These are phyloP conservation scores for Amauroascus niger DNA, from an alignment of 2,329 filamentous ascomycete genomes.

Conservation along the genomic window DNA sequence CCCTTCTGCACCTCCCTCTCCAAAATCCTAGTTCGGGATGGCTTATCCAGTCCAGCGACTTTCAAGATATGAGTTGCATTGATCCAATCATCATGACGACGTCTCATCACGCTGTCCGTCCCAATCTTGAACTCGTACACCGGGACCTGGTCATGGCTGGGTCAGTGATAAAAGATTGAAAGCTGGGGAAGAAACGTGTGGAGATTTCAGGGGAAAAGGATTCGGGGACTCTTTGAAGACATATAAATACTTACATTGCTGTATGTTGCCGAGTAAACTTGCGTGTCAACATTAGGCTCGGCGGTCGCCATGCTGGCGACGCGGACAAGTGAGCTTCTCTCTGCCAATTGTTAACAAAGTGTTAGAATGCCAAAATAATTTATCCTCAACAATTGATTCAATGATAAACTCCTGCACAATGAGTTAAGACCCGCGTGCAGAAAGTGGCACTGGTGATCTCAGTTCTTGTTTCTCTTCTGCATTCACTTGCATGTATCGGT, in stretches of 20 bases:
- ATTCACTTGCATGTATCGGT: too few species aligned
- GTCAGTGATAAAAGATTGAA: not conserved
- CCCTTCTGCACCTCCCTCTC: constrained; percentile 97
- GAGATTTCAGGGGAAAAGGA: too few species aligned
- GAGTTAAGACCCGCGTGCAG: not conserved
- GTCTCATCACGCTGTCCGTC: constrained; percentile 88
- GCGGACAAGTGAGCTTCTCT: not conserved
- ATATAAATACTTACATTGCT: constrained; percentile 46
- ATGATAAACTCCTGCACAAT: not conserved
- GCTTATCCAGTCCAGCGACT: constrained; percentile 94
- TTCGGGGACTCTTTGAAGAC: not conserved
- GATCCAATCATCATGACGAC: constrained; percentile 90
- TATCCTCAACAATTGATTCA: not conserved
- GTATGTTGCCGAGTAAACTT: constrained; percentile 56
- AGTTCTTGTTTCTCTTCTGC: too few species aligned
- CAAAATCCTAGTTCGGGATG: constrained; percentile 83
- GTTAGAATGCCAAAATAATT: not conserved
- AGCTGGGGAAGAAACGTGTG: too few species aligned
- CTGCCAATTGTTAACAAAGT: not conserved
- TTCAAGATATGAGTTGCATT: constrained; percentile 99
- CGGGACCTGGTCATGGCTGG: constrained; percentile 56
- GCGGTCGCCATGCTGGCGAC: not conserved
- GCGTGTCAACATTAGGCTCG: constrained; percentile 17
- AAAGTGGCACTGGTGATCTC: not conserved
- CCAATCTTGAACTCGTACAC: constrained; percentile 90